These are phyloP conservation scores for Emergomyces pasteurianus DNA, from an alignment of 2,329 filamentous ascomycete species.

Conservation along the genomic window DNA sequence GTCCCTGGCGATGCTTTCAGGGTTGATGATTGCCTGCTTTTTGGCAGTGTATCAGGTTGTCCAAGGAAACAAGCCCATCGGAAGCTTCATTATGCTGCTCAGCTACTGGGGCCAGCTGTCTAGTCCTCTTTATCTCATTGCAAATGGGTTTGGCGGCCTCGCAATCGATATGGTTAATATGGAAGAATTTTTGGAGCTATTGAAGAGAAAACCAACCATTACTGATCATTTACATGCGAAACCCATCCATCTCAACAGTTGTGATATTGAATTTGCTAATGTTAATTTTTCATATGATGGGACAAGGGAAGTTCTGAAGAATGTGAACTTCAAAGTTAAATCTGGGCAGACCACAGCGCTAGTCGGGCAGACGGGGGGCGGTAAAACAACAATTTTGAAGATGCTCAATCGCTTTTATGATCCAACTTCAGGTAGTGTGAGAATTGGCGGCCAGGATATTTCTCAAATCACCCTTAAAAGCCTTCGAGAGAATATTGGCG, in stretches of 20 bases:
- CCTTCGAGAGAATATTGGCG: constrained; percentile 47
- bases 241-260: constrained; percentile 29
- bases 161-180: constrained; percentile 50
- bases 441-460: constrained; percentile 45
- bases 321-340: constrained; percentile 36
- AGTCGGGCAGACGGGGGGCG: constrained; percentile 47
- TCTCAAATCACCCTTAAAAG: constrained; percentile 46
- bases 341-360: constrained; percentile 42
- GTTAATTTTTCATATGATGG: constrained; percentile 43
- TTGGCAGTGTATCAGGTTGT: constrained; percentile 44
- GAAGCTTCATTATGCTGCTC: constrained; percentile 52
- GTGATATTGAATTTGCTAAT: constrained; percentile 37
- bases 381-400: constrained; percentile 46
- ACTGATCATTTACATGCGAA: constrained; percentile 24
- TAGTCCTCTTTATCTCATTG: constrained; percentile 39
- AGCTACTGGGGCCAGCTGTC: constrained; percentile 50
- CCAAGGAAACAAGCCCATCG: constrained; percentile 39
- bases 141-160: constrained; percentile 38
- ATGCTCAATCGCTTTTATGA: constrained; percentile 46
- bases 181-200: constrained; percentile 39
- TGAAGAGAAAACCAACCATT: constrained; percentile 38
- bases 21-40: constrained; percentile 38
- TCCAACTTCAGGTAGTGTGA: constrained; percentile 35
- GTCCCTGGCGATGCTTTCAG: constrained; percentile 36
- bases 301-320: constrained; percentile 35